phyloP scores from a whole-genome alignment of 1,284 basidiomycete genomes.

The Cutaneotrichosporon dermatis region DNA sequence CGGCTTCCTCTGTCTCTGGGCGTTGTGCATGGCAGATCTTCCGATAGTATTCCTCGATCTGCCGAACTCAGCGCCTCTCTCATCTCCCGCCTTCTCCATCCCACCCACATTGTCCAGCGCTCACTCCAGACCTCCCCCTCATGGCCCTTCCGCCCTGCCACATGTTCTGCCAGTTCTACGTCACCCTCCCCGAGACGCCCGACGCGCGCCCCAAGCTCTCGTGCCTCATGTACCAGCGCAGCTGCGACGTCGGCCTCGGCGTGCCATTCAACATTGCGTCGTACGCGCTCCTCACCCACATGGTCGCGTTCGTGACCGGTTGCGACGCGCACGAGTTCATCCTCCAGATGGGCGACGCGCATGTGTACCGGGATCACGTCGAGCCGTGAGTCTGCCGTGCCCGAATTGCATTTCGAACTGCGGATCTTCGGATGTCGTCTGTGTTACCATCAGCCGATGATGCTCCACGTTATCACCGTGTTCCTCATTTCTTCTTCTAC shows the following conservation, averaged over 20 bases:
- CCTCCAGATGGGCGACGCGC: slow-evolving; percentile 92
- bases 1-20: no score
- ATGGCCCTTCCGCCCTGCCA: slow-evolving; percentile 99
- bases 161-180: slow-evolving; percentile 98
- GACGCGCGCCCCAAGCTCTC: slow-evolving; percentile 65
- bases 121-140: slow-evolving; percentile 66
- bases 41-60: no score
- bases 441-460: no score
- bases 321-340: slow-evolving; percentile 83
- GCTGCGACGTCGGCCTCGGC: slow-evolving; percentile 92
- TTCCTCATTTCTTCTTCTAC: no score
- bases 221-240: slow-evolving; percentile 97
- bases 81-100: no score
- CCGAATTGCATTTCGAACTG: no score
- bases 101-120: background rate
- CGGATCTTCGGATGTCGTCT: no score
- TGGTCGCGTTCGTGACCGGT: slow-evolving; percentile 86
- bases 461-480: no score
- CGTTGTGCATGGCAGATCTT: no score
- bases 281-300: slow-evolving; percentile 92
- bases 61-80: no score
- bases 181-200: slow-evolving; percentile 62
- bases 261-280: slow-evolving; percentile 99
- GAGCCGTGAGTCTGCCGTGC: slow-evolving; percentile 54
- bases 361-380: slow-evolving; percentile 91